These are phyloP conservation scores for Apiosordaria backusii DNA, from an alignment of 495 filamentous ascomycete species.

Conservation along the genomic window DNA sequence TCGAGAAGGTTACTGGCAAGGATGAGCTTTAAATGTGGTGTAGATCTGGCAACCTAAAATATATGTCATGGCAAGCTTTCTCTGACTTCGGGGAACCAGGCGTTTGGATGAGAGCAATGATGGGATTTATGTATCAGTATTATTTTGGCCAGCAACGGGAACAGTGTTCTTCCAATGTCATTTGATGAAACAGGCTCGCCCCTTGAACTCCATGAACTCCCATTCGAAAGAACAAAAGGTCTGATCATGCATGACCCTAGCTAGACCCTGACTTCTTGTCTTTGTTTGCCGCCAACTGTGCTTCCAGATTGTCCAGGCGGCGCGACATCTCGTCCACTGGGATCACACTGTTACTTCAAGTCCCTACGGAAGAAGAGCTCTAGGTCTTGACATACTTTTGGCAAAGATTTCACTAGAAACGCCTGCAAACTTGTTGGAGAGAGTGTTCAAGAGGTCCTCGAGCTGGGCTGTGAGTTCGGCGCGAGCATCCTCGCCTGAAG, in stretches of 20 bases:
- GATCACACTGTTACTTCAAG: not conserved
- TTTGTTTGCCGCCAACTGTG: constrained; percentile 56
- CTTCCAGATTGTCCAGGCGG: constrained; percentile 82
- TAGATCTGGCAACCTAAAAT: not conserved
- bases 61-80: not conserved
- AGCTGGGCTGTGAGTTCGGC: constrained; percentile 72
- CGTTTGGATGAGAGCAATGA: not conserved
- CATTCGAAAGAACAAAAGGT: not conserved
- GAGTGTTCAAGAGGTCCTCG: constrained; percentile 77
- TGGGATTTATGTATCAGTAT: not conserved
- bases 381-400: constrained; percentile 65
- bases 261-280: constrained; percentile 34
- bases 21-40: constrained; percentile 61
- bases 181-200: not conserved
- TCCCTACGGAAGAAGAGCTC: not conserved
- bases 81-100: not conserved
- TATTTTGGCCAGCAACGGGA: not conserved
- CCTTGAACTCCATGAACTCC: constrained; percentile 3
- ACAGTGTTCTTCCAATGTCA: not conserved
- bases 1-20: constrained; percentile 48
- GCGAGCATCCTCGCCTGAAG: constrained; percentile 31
- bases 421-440: constrained; percentile 78
- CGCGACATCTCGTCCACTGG: constrained; percentile 94
- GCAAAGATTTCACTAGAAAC: constrained; percentile 81
- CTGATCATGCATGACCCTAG: not conserved